Base-by-base conservation (phyloP, 2,329 filamentous ascomycete species). In the Chrysoporthe austroafricana region DNA sequence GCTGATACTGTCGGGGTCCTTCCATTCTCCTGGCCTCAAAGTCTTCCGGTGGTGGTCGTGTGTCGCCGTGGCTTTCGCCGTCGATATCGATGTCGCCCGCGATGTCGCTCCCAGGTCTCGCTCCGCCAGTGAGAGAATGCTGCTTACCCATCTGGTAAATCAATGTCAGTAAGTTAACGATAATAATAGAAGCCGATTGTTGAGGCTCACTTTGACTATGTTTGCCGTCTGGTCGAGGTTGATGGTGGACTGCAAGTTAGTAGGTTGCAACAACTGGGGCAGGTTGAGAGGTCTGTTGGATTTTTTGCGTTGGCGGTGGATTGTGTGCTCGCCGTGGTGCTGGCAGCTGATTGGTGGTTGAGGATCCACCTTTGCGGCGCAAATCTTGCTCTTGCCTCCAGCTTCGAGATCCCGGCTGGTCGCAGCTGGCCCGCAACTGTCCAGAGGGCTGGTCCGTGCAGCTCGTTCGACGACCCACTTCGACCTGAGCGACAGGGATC, bases 111-210 rank as follows among this genome's bases (percentile, higher is more conserved):
- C 65, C 54, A 52, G 63, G 52, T 59, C 58, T 68, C 69, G 67
- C 57, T n/a, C 58, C 61, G 26, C 52, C 13, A 61, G 52, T 64
- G 71, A 70, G 66, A 70, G 71, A 68, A 72, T 69, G 69, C 68
- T 74, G 77, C 86, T 88, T 88, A 89, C 86, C 86, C 86, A 88
- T 89, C 86, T 88, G 78, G 72, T 64, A 43, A 71, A 71, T 66
- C 50, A 54, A 71, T 73, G 78, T 85, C 77, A 85, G 81, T 76
- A 73, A 65, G 68, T 68, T 44, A 21, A 21, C 34, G 9, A 43
- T 8, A 14, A 21, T n/a, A 16, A n/a, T 62, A 6, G 2, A 1
- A 44, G 18, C 2, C n/a, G 26, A 32, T 48, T 43, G 60, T 42
- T 44, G 26, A 62, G 36, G 57, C 73, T 71, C 63, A 73, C 69